phyloP scores from a whole-genome alignment of 495 filamentous ascomycete genomes.

The Penicillium cosmopolitanum region DNA sequence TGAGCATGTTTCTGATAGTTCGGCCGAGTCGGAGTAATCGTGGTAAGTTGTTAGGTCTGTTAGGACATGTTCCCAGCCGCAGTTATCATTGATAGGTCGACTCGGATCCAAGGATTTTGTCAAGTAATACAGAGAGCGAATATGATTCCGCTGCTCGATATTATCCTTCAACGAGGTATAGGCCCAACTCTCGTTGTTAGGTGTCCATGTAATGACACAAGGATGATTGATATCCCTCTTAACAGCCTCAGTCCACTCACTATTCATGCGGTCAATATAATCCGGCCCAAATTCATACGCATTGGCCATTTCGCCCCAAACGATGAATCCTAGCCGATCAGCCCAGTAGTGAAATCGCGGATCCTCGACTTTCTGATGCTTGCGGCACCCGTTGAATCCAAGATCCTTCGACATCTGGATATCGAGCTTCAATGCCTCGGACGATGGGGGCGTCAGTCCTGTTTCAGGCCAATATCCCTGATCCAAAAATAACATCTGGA shows the following conservation, averaged over 20 bases:
- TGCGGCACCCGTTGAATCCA: slow-evolving; percentile 44
- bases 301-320: slow-evolving; percentile 48
- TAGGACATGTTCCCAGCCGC: slow-evolving; percentile 63
- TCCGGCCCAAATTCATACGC: slow-evolving; percentile 54
- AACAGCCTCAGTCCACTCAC: slow-evolving; percentile 61
- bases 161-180: slow-evolving; percentile 54
- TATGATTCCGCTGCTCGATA: slow-evolving; percentile 59
- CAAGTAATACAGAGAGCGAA: slow-evolving; percentile 59
- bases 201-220: slow-evolving; percentile 64
- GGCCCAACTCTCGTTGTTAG: slow-evolving; percentile 65
- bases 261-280: slow-evolving; percentile 54
- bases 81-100: slow-evolving; percentile 65
- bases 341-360: slow-evolving; percentile 44
- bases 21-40: slow-evolving; percentile 58
- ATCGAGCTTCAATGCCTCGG: slow-evolving; percentile 35
- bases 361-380: slow-evolving; percentile 48
- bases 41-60: slow-evolving; percentile 65
- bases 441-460: slow-evolving; percentile 42
- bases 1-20: slow-evolving; percentile 51
- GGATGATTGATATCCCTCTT: slow-evolving; percentile 63
- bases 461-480: slow-evolving; percentile 47
- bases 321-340: slow-evolving; percentile 42
- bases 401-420: slow-evolving; percentile 37
- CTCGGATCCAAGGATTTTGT: slow-evolving; percentile 63
- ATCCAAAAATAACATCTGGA: slow-evolving; percentile 42